Base-by-base conservation (phyloP, 345 rosid genomes). In the Bruguiera parviflora region DNA sequence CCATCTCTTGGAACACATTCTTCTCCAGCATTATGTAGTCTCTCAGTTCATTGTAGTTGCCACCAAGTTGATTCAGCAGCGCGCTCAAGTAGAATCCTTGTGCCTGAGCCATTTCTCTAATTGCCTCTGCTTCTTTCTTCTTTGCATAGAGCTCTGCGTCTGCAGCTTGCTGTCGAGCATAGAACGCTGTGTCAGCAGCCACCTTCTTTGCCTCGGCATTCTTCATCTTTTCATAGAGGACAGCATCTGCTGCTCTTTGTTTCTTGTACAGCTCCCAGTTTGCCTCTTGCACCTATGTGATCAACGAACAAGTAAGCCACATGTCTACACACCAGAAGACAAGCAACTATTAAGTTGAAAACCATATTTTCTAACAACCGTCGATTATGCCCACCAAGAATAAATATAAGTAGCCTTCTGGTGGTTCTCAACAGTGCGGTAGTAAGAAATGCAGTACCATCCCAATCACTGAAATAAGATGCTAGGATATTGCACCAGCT, bases 401-500 rank as follows among this genome's bases (percentile, higher is more conserved):
- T 35, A 5, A 35, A 9, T 1, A 5, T 35, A 35, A 35, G 39
- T 84, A 58, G 91, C 76, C 81, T 92, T 2, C 28, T 95, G 99
- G 82, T 92, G 98, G 77, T 61, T 84, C 80, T 95, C 99, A 37
- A 67, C 10, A 0, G 84, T 83, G 81, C 97, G 92, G 73, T 27
- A 90, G 66, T 90, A 92, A n/a, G 98, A 95, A 35, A 78, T 95
- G 92, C 24, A 90, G 77, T 46, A 86, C 88, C 99, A 95, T 95
- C 71, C 98, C 99, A 21, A 90, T 53, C 21, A 95, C 80, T 22
- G 99, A 98, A 68, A 95, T 80, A 68, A 89, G 75, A 71, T 27
- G 98, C 99, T 47, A 95, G 77, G 78, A 95, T 86, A 81, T 95
- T 95, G 67, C 96, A 90, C 99, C 99, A 90, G 82, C 90, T 88